Evolutionary conservation across 176 grass and related monocot genomes (phyloP).

Genomic region (Aegilops speltoides): DNA sequence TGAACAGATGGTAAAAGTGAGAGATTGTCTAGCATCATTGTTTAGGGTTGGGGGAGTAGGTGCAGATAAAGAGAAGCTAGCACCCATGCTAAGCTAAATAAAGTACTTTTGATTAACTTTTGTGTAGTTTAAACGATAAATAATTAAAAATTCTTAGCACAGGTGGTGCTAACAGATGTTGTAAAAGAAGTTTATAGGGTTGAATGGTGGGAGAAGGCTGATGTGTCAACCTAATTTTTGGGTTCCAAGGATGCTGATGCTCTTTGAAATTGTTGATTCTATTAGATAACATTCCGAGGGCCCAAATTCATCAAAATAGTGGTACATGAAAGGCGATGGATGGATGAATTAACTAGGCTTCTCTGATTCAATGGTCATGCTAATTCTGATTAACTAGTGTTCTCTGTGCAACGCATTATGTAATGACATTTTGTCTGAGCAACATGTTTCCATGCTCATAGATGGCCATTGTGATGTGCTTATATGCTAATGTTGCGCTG

Average conservation of each 20-base stretch:
- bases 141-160: neutral
- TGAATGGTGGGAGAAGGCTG: neutral
- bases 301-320: neutral
- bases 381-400: constrained; percentile 8
- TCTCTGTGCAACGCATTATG: neutral
- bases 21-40: neutral
- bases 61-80: neutral
- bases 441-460: neutral
- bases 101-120: neutral
- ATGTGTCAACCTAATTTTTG: neutral
- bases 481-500: neutral
- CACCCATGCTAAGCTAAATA: neutral
- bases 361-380: neutral
- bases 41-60: neutral
- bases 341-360: neutral
- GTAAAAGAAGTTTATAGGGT: neutral
- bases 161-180: neutral
- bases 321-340: neutral
- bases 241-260: neutral
- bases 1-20: neutral
- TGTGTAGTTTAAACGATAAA: neutral
- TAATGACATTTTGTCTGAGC: neutral
- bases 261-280: neutral
- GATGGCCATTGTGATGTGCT: neutral
- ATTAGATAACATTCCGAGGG: neutral